phyloP scores from a whole-genome alignment of 805 yeast species.

The Lachancea quebecensis region DNA sequence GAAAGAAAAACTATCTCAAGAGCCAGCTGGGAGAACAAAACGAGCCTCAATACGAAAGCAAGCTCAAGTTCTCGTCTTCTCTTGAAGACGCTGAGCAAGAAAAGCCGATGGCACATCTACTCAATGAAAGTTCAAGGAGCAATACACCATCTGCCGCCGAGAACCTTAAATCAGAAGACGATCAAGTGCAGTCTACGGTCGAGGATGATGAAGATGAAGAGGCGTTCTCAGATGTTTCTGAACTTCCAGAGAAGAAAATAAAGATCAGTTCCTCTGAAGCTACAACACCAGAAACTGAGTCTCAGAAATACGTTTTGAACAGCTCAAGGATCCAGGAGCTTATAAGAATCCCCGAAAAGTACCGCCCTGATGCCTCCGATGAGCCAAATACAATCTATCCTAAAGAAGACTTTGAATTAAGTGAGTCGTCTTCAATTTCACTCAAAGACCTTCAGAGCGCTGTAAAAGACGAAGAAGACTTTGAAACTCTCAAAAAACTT shows the following conservation, averaged over 20 bases:
- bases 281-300: slow-evolving; percentile 27
- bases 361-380: slow-evolving; percentile 43
- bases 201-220: slow-evolving; percentile 15
- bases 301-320: slow-evolving; percentile 13
- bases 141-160: slow-evolving; percentile 1
- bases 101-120: slow-evolving; percentile 27
- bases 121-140: slow-evolving; percentile 22
- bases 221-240: slow-evolving; percentile 16
- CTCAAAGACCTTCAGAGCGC: slow-evolving; percentile 45
- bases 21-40: background rate
- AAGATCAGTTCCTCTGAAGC: slow-evolving; percentile 13
- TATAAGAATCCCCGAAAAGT: slow-evolving; percentile 30
- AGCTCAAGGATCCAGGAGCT: slow-evolving; percentile 14
- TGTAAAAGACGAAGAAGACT: slow-evolving; percentile 72
- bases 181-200: background rate
- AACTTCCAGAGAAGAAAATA: slow-evolving; percentile 20
- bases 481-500: slow-evolving; percentile 43
- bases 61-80: background rate
- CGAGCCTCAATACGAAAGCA: background rate
- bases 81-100: background rate
- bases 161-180: slow-evolving; percentile 11
- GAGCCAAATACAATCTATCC: slow-evolving; percentile 52
- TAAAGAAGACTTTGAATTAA: slow-evolving; percentile 23
- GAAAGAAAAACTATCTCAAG: background rate
- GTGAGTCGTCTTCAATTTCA: slow-evolving; percentile 4